Evolutionary conservation across 495 filamentous ascomycete genomes (phyloP), one percentile per base, ranked within the genome.

Genomic region (Apiosordaria backusii): DNA sequence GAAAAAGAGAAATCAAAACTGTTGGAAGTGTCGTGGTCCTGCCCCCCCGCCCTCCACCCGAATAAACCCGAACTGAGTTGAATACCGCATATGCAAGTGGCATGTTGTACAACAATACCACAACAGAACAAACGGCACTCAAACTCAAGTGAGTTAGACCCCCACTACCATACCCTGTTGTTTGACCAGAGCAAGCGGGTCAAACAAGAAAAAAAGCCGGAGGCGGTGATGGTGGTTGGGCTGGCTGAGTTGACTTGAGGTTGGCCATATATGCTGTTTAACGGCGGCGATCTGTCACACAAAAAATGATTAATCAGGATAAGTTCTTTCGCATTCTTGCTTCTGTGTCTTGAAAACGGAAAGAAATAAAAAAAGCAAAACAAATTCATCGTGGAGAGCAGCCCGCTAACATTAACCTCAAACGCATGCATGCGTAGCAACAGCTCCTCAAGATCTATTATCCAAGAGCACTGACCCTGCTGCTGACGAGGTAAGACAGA

Each of bases 201-300:
- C 35, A 45, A 45, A 45, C 35, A 6, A 45, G 16, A 45, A 45
- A 45, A 45, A 45, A 45, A 13, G 6, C 10, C 6, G 13, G 10
- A 45, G 13, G 35, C 16, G 35, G 35, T 7, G 10, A 10, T 45
- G 35, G 16, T 45, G 35, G 5, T 13, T 7, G 35, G 10, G 27
- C 27, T 45, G 35, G 35, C 9, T 45, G 35, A 15, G 35, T 2
- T 45, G 35, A 15, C 3, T 45, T 13, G 35, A 45, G 13, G 13
- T 13, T 45, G 35, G 35, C 35, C 13, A 15, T 35, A 16, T 50
- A 53, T 54, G n/a, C n/a, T 18, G 16, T 27, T 59, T 59, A 59
- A 59, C 57, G 57, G 57, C 57, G 57, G 57, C 21, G 57, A 59
- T 59, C 57, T 59, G 57, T 59, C 26, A 18, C 16, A 25, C 9